Evolutionary conservation across 352 stramenopile species (phyloP), one percentile per base, ranked within the genome.

Genomic region (Pythium insidiosum): DNA sequence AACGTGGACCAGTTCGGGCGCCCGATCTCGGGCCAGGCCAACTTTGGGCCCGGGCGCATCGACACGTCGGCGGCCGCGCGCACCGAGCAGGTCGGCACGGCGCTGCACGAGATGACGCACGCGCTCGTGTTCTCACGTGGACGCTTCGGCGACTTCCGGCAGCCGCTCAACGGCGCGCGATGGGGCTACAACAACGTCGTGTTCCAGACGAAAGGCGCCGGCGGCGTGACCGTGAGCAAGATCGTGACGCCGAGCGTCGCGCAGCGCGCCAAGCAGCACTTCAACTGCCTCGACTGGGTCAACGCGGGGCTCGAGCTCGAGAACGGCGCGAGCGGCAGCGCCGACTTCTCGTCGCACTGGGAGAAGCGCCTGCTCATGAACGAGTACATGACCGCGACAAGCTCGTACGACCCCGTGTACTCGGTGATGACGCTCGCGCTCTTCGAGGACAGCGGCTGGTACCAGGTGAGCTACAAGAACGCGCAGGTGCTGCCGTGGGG

Each of bases 391-490:
- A 89, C 70, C 24, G 75, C 76, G 11, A 88, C 74, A 19, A 84
- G 67, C 25, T 66, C 73, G 34, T 82, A 85, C 42, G 81, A 87
- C 38, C 68, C 71, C 1, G 76, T 91, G 1, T 88, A 83, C 33
- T 88, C 73, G 22, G 59, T 68, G 6, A 57, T 91, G 19, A 89
- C 79, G 13, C 50, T 91, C 0, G 76, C 79, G 11, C 48, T 91
- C 25, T 89, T 91, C 50, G 76, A 84, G 48, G 79, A 91, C 48
- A 87, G 70, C 40, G 76, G 79, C 3, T 91, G 79, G 79, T 91
- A 91, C 46, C 66, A 82, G 43, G 73, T 84, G 24, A 75, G 61
- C 36, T 89, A 83, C 49, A 56, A 58, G 9, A 53, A 60, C 16
- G 77, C 77, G 0, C 66, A 92, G 38, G 42, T 66, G 6, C 51